phyloP scores from a whole-genome alignment of 2,329 filamentous ascomycete species.

The Cercospora janseana region DNA sequence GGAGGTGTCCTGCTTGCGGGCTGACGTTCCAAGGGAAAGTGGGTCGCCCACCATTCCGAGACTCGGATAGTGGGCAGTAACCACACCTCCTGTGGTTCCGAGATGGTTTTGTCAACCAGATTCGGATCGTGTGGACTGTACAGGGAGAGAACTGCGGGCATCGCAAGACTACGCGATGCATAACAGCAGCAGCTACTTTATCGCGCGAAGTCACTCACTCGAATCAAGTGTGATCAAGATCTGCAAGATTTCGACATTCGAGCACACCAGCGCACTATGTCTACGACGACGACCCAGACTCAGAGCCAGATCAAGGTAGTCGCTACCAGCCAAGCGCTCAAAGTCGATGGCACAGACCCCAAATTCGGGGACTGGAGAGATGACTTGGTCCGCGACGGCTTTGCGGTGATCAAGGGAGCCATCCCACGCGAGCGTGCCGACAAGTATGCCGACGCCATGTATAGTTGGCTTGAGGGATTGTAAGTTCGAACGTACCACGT shows the following conservation, averaged over 20 bases:
- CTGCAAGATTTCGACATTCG: too few species aligned
- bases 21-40: background rate
- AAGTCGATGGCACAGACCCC: slow-evolving; percentile 26
- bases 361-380: slow-evolving; percentile 39
- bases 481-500: slow-evolving; percentile 6
- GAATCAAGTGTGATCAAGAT: background rate
- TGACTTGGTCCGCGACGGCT: slow-evolving; percentile 43
- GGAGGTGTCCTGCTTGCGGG: background rate
- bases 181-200: too few species aligned
- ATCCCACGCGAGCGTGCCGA: slow-evolving; percentile 45
- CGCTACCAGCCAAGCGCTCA: slow-evolving; percentile 16
- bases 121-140: too few species aligned
- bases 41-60: slow-evolving; percentile 1
- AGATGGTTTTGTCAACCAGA: too few species aligned
- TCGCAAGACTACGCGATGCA: too few species aligned
- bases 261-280: too few species aligned
- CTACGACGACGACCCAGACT: slow-evolving; percentile 23
- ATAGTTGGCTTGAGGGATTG: slow-evolving; percentile 39
- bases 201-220: too few species aligned
- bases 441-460: slow-evolving; percentile 36
- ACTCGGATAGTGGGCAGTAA: background rate
- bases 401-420: slow-evolving; percentile 48
- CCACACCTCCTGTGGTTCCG: background rate
- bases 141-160: too few species aligned
- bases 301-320: slow-evolving; percentile 6